A percentile compares a stretch with the other conserved stretches of the same genome.
phyloP scores from a whole-genome alignment of 1,139 yeast genomes.

The Candida sp. region DNA sequence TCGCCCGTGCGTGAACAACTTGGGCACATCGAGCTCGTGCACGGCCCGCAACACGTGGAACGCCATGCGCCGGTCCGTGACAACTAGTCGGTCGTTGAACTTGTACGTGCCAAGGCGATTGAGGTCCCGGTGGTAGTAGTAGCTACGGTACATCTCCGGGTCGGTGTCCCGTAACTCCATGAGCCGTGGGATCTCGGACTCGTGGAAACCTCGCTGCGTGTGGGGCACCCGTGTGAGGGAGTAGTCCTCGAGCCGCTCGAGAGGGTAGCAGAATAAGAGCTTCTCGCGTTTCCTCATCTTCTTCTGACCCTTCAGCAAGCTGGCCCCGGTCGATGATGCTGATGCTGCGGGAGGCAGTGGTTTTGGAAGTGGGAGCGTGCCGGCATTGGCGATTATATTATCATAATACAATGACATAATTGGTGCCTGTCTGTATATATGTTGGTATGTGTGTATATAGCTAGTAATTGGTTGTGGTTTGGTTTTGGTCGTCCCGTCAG shows the following conservation, averaged over 20 bases:
- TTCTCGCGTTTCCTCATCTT: not conserved
- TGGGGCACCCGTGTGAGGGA: not conserved
- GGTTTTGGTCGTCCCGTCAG: too few relatives aligned
- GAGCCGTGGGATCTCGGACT: not conserved
- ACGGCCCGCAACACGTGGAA: not conserved
- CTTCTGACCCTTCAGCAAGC: too few relatives aligned
- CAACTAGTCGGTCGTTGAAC: not conserved
- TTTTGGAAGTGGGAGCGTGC: slow-evolving; percentile 4
- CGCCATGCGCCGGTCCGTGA: not conserved
- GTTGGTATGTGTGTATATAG: not conserved
- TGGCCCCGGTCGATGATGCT: not conserved
- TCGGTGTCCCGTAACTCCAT: not conserved
- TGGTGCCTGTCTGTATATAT: not conserved
- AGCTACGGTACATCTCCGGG: not conserved
- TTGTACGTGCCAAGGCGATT: not conserved
- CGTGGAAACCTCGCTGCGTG: not conserved
- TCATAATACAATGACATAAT: not conserved
- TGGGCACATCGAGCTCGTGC: not conserved
- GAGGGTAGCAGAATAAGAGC: not conserved
- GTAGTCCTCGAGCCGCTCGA: not conserved
- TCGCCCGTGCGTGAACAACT: not conserved
- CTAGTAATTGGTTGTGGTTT: too few relatives aligned
- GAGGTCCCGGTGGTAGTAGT: not conserved
- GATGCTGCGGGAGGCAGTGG: not conserved
- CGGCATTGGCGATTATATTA: slow-evolving; percentile 2